Percentiles rank a stretch among this genome's conserved stretches.
Conservation (phyloP, 2,329 filamentous ascomycete species). For the Gaeumannomyces tritici region DNA sequence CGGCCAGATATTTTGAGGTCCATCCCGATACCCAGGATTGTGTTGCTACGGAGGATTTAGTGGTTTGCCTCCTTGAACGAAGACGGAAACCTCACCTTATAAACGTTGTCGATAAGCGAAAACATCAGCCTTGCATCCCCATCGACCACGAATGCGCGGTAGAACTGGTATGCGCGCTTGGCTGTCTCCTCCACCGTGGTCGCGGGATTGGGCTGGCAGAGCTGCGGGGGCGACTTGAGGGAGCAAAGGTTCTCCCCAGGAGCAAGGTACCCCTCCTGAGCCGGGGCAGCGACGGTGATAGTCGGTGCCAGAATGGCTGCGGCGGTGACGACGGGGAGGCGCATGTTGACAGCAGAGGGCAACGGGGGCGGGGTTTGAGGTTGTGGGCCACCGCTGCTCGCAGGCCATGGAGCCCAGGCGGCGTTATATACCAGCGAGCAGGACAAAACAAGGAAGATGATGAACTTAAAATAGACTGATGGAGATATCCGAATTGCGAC, state of each 20-base stretch:
- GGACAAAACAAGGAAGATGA: no score
- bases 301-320: slow-evolving; percentile 16
- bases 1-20: slow-evolving; percentile 25
- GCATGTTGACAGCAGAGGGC: slow-evolving; percentile 13
- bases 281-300: slow-evolving; percentile 16
- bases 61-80: no score
- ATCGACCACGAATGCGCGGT: slow-evolving; percentile 28
- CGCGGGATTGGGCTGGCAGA: slow-evolving; percentile 23
- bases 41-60: slow-evolving; percentile 20
- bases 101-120: slow-evolving; percentile 25
- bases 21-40: slow-evolving; percentile 23
- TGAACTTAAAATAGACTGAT: no score
- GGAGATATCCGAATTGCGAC: no score
- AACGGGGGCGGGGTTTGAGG: no score
- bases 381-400: no score
- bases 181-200: slow-evolving; percentile 27
- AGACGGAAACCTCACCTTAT: slow-evolving; percentile 17
- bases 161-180: slow-evolving; percentile 27
- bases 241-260: slow-evolving; percentile 27
- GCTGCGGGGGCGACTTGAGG: slow-evolving; percentile 20
- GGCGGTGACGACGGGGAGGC: slow-evolving; percentile 14
- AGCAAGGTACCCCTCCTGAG: slow-evolving; percentile 11
- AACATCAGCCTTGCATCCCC: slow-evolving; percentile 29
- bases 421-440: no score
- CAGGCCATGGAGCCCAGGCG: no score